These are phyloP conservation scores for Komagataella pseudopastoris DNA, from an alignment of 805 yeast species.

Conservation along the genomic window DNA sequence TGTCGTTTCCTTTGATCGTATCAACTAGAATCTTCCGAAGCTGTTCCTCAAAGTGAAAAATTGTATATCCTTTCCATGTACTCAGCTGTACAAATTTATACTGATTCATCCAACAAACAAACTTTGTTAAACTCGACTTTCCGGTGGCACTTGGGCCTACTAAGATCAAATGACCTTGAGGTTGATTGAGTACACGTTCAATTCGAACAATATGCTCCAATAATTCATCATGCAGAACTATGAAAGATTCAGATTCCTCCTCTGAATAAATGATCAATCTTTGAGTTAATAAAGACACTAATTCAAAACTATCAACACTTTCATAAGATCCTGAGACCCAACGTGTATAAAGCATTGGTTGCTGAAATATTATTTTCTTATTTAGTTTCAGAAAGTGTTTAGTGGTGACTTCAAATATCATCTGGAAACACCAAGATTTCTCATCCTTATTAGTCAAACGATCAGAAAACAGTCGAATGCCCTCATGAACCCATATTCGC, in stretches of 20 bases:
- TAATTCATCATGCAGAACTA: conserved; percentile 56
- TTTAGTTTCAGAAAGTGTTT: conserved; percentile 34
- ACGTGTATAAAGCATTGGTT: conserved; percentile 54
- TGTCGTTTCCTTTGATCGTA: conserved; percentile 41
- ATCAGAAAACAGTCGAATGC: conserved; percentile 63
- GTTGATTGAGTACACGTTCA: conserved; percentile 70
- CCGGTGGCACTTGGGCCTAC: conserved; percentile 81
- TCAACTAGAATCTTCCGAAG: conserved; percentile 39
- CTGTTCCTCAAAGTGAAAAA: conserved; percentile 54
- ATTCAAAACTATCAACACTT: conserved; percentile 33
- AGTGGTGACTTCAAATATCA: conserved; percentile 19
- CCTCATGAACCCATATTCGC: conserved; percentile 74
- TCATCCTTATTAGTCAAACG: conserved; percentile 39
- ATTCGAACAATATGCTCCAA: conserved; percentile 66
- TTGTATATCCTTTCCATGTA: conserved; percentile 38
- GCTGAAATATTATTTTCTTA: conserved; percentile 17
- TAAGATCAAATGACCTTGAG: conserved; percentile 81
- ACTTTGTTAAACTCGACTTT: conserved; percentile 58
- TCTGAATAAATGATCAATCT: conserved; percentile 62
- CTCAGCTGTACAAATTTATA: conserved; percentile 42
- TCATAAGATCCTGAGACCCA: conserved; percentile 62
- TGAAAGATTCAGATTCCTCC: conserved; percentile 51
- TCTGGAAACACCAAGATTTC: conserved; percentile 30
- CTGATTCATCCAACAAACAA: conserved; percentile 91
- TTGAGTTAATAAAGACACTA: conserved; percentile 43